phyloP scores from a whole-genome alignment of 2,329 filamentous ascomycete species.

The Xylariaceae sp. region DNA sequence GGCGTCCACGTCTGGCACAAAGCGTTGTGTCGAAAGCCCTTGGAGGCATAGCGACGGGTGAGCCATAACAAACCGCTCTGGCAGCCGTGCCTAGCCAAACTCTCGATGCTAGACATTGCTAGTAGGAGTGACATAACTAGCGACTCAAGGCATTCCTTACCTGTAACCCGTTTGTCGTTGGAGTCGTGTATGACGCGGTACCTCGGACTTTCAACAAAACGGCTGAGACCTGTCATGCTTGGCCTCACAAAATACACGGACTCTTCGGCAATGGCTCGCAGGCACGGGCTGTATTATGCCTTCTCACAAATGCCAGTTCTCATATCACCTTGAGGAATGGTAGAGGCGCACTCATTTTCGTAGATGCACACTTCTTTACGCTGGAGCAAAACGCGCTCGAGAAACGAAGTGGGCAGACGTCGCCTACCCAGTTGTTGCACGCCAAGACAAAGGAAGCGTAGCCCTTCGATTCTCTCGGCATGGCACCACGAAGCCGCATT shows the following conservation, averaged over 20 bases:
- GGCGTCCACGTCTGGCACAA: constrained; percentile 22
- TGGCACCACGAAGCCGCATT: too few species aligned
- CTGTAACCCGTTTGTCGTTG: neutral
- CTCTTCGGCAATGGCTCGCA: neutral
- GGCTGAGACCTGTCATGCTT: constrained; percentile 20
- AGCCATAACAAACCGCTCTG: constrained; percentile 19
- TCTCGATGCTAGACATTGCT: neutral
- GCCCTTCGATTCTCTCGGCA: too few species aligned
- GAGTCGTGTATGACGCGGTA: too few species aligned
- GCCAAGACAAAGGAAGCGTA: too few species aligned
- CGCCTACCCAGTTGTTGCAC: too few species aligned
- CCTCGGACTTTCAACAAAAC: constrained; percentile 5
- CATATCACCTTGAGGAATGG: neutral
- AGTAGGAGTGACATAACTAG: constrained; percentile 28
- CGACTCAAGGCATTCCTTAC: constrained; percentile 33
- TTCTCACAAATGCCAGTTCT: neutral
- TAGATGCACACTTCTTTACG: neutral
- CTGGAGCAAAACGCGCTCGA: neutral
- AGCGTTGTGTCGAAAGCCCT: constrained; percentile 8
- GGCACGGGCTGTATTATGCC: neutral
- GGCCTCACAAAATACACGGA: constrained; percentile 2
- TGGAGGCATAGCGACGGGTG: constrained; percentile 15
- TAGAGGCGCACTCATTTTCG: neutral
- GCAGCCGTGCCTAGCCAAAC: neutral
- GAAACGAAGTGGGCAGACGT: too few species aligned